Conservation (phyloP, 2,329 filamentous ascomycete species). For the Penicillium hesseltinei region DNA sequence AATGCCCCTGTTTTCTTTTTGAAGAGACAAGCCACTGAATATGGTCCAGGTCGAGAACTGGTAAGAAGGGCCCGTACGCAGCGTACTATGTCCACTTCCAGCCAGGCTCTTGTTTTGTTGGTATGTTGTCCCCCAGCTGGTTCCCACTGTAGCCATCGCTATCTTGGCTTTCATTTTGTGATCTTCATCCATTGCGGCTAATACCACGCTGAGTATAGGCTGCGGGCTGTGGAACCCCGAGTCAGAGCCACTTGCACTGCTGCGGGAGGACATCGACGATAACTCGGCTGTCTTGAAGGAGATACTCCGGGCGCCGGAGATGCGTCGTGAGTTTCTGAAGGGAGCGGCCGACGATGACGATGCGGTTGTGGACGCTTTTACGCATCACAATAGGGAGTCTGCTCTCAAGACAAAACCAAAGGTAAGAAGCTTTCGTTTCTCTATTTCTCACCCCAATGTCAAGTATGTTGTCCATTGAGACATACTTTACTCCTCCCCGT, state of each 20-base stretch:
- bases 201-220: constrained; percentile 44
- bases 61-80: constrained; percentile 82
- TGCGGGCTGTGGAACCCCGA: constrained; percentile 83
- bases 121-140: constrained; percentile 47
- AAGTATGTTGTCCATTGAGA: neutral
- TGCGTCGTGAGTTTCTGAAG: constrained; percentile 66
- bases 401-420: constrained; percentile 85
- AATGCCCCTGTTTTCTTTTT: neutral
- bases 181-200: constrained; percentile 8
- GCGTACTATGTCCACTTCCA: constrained; percentile 85
- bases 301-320: constrained; percentile 59
- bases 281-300: constrained; percentile 68
- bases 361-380: constrained; percentile 68
- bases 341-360: constrained; percentile 55
- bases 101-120: constrained; percentile 69
- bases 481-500: neutral
- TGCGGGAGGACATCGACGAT: constrained; percentile 74
- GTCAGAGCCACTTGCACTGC: constrained; percentile 59
- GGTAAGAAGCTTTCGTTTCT: constrained; percentile 50
- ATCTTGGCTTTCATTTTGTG: neutral
- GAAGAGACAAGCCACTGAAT: constrained; percentile 20
- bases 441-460: neutral
- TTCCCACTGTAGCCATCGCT: neutral
- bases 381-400: constrained; percentile 65
- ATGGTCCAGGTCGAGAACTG: constrained; percentile 67